A percentile compares a stretch with the other conserved stretches of the same genome.
These are phyloP conservation scores for Mucor velutinosus DNA, from an alignment of 371 early-diverging fungal species.

Conservation along the genomic window DNA sequence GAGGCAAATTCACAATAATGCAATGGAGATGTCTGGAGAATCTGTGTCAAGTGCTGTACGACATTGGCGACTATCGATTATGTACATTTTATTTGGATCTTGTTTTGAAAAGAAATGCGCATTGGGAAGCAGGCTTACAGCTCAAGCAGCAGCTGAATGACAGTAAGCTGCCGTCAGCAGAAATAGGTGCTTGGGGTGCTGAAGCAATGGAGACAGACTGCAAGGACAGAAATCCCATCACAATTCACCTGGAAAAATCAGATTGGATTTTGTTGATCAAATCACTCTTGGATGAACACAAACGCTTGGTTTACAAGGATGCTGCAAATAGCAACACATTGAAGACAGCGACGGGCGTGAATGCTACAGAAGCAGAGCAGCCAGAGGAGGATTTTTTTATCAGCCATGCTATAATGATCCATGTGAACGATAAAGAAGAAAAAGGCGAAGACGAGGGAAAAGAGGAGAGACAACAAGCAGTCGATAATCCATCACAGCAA, in stretches of 20 bases:
- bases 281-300: slow-evolving; percentile 16
- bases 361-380: not conserved
- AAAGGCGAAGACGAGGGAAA: not conserved
- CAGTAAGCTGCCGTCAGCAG: not conserved
- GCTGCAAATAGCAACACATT: not conserved
- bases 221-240: not conserved
- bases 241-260: slow-evolving; percentile 6
- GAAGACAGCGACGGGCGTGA: not conserved
- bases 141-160: not conserved
- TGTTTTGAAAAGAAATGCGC: slow-evolving; percentile 15
- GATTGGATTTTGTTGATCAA: slow-evolving; percentile 6
- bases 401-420: not conserved
- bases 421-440: not conserved
- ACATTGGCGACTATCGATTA: slow-evolving; percentile 56
- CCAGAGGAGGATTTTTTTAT: not conserved
- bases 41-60: slow-evolving; percentile 55
- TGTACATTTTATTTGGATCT: slow-evolving; percentile 47
- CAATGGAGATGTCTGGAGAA: slow-evolving; percentile 65
- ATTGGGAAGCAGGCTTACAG: slow-evolving; percentile 1
- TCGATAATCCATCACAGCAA: not conserved
- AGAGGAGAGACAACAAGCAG: not conserved
- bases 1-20: slow-evolving; percentile 31
- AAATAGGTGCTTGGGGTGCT: not conserved
- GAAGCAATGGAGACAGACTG: not conserved
- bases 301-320: not conserved